Base-by-base conservation (phyloP, 1,284 basidiomycete genomes). In the Ceratobasidium sp. region DNA sequence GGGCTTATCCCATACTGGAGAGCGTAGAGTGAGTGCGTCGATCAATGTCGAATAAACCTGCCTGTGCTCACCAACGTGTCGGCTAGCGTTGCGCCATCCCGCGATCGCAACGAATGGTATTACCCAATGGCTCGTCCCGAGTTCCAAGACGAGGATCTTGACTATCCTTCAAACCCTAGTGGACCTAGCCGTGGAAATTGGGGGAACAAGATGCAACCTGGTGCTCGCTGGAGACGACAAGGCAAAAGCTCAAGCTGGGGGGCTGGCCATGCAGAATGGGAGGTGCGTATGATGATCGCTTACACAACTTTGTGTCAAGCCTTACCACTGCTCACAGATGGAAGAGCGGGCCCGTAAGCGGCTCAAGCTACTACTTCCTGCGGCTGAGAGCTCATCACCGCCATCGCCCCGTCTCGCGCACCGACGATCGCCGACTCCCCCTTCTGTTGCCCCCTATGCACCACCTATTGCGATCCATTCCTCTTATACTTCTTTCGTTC, bases 261-360 rank as follows among this genome's bases (percentile, higher is more conserved):
- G 29, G 91, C 92, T 41, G 86, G 86, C 63, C 87, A 89, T 83
- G 91, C 92, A 53, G 92, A 93, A 75, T 93, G 90, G 90, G 90
- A 93, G 88, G 92, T 91, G 79, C 78, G 86, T 83, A 13, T 29
- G 43, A 29, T 48, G 75, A 53, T 64, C 48, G 49, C 14, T 29
- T 71, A n/a, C 46, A 19, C 39, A 46, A 11, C 27, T 65, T 54
- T 37, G 62, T 59, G 43, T 49, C 79, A 64, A 48, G 71, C 65
- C 75, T 68, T 51, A 24, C 65, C 63, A 19, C 16, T n/a, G 22
- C 46, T 19, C 62, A 74, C 34, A 94, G 92, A 86, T 87, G 39
- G 92, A 94, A 81, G 91, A 93, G 78, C 88, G 90, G 73, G 91
- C 92, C 51, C 86, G 92, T 76, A 92, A 93, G 81, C 89, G 92